phyloP scores from a whole-genome alignment of 305 asterid species.

The Petunia hybrid region DNA sequence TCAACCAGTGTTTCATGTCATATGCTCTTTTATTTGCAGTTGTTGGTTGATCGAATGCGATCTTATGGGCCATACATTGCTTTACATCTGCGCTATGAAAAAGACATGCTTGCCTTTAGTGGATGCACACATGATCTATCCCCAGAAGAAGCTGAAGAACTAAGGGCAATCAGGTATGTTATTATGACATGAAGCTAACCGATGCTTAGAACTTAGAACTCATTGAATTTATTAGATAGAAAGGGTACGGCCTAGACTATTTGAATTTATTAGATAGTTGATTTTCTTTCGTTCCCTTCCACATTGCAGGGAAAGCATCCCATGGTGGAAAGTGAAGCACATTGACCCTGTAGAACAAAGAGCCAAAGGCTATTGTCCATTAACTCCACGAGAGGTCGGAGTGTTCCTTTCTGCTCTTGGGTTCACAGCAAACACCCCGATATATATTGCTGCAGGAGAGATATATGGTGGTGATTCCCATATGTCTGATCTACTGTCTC shows the following conservation, averaged over 20 bases:
- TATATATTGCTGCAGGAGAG: slow-evolving; percentile 92
- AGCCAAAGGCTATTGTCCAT: slow-evolving; percentile 85
- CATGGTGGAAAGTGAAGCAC: slow-evolving; percentile 97
- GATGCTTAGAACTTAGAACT: not conserved
- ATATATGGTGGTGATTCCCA: slow-evolving; percentile 85
- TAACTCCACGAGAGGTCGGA: slow-evolving; percentile 86
- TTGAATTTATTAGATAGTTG: not conserved
- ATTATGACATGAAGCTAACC: not conserved
- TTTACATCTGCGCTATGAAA: slow-evolving; percentile 90
- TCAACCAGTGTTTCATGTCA: slow-evolving; percentile 27
- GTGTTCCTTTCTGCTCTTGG: slow-evolving; percentile 84
- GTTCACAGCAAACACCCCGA: slow-evolving; percentile 71
- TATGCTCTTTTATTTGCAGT: slow-evolving; percentile 50
- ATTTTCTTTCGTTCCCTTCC: slow-evolving; percentile 20
- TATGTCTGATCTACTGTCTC: slow-evolving; percentile 62
- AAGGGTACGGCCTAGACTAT: not conserved
- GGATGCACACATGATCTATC: slow-evolving; percentile 93
- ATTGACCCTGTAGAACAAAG: slow-evolving; percentile 86
- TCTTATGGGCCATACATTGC: slow-evolving; percentile 80
- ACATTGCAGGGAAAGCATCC: slow-evolving; percentile 72
- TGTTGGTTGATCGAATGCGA: slow-evolving; percentile 87
- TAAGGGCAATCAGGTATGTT: slow-evolving; percentile 74
- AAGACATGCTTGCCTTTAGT: slow-evolving; percentile 98
- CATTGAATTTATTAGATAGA: not conserved
- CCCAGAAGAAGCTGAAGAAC: slow-evolving; percentile 83